Base-by-base conservation (phyloP, 176 grass and related monocot species). In the Avena atlantica region DNA sequence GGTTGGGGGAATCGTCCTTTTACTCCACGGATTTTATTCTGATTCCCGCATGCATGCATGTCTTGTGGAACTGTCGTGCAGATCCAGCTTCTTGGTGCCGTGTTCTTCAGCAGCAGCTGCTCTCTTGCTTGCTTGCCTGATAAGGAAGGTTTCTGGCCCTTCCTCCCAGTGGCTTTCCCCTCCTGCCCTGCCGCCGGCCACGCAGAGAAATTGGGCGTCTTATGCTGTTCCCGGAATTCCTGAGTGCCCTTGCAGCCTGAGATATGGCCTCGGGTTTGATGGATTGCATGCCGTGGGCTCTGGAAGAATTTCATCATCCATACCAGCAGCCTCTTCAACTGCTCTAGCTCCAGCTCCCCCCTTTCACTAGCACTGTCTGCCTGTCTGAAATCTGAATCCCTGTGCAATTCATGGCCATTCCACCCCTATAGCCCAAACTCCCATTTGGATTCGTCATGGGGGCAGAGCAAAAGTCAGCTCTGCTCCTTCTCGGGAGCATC, bases 31-130 rank as follows among this genome's bases (percentile, higher is more conserved):
- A 53, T 77, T 51, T 24, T 21, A 6, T 79, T 80, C 58, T 3
- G 50, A 36, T 61, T 52, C 13, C 12, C 27, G 27, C 27, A 29
- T 76, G 62, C 37, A 7, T 72, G 51, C 15, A 57, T 57, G 14
- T 11, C 11, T 2, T 36, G 1, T 79, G 86, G 51, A 13, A 44
- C 44, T 47, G 0, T 76, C 60, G 20, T 13, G 82, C 89, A 85
- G 89, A 91, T 91, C 76, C 61, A 81, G 69, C 49, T 29, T 81
- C 37, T 16, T 50, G 56, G 57, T 58, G 78, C 10, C 1, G 83
- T 21, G 78, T 3, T 37, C 24, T 51, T 52, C 25, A 1, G 8
- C 3, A 62, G 19, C 27, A 29, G 27, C 1, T 29, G 61, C 73
- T 27, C 13, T 67, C 14, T 62, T 29, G 27, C 68, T 66, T 75